phyloP scores from a whole-genome alignment of 1,284 basidiomycete species.

The Leucoagaricus sp. region DNA sequence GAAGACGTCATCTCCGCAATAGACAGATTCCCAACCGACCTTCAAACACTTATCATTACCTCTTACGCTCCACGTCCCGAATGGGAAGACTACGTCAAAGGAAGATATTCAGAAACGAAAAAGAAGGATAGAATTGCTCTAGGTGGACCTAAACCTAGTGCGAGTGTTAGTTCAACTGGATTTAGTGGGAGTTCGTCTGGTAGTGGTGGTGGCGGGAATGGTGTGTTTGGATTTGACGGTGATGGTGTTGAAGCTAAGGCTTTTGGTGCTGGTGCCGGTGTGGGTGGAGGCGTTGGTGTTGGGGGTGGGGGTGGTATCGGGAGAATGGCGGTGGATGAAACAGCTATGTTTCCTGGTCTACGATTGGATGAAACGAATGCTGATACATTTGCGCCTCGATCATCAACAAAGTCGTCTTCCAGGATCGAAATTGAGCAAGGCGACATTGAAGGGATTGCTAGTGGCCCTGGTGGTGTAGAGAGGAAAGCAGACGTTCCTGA shows the following conservation, averaged over 20 bases:
- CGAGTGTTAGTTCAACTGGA: conserved; percentile 67
- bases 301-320: conserved; percentile 3
- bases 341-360: conserved; percentile 1
- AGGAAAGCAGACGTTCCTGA: conserved; percentile 20
- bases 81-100: conserved; percentile 88
- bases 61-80: conserved; percentile 73
- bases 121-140: conserved; percentile 77
- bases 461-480: background rate
- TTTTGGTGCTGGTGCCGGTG: background rate
- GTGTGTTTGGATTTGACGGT: conserved; percentile 4
- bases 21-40: conserved; percentile 82
- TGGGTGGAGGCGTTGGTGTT: background rate
- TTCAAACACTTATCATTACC: conserved; percentile 63
- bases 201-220: conserved; percentile 28
- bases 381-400: background rate
- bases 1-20: conserved; percentile 88
- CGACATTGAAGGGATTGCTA: conserved; percentile 6
- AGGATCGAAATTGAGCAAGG: conserved; percentile 11
- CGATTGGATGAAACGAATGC: conserved; percentile 1
- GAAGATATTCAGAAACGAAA: conserved; percentile 85
- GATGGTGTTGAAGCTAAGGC: background rate
- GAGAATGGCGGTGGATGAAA: background rate
- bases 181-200: no score
- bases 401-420: background rate
- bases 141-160: conserved; percentile 83